phyloP scores from a whole-genome alignment of 768 basidiomycete genomes.

The Hypholoma sublateritium region DNA sequence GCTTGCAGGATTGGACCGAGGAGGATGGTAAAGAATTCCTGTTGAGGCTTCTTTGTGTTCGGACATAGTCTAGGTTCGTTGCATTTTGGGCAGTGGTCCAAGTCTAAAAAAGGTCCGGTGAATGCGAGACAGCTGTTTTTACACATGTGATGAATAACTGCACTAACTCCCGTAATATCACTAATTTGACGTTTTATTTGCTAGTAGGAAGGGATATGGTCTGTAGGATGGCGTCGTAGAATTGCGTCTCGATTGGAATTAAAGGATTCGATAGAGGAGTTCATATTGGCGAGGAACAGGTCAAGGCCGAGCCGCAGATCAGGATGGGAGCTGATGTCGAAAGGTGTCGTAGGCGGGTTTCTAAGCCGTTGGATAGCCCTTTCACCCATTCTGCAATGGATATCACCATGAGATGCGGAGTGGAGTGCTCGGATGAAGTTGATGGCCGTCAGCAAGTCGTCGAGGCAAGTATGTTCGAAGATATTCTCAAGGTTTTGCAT shows the following conservation, averaged over 20 bases:
- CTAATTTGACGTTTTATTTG: slow-evolving; percentile 21
- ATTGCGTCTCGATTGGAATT: slow-evolving; percentile 11
- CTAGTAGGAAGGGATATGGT: slow-evolving; percentile 26
- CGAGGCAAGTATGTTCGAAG: neutral
- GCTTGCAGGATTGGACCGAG: slow-evolving; percentile 22
- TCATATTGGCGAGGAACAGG: slow-evolving; percentile 13
- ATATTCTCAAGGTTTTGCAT: neutral
- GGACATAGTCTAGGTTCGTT: slow-evolving; percentile 8
- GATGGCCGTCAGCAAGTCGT: neutral
- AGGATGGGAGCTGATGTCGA: slow-evolving; percentile 4
- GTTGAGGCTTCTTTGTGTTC: slow-evolving; percentile 8
- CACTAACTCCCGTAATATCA: slow-evolving; percentile 30
- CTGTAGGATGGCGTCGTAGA: slow-evolving; percentile 19
- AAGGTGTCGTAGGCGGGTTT: slow-evolving; percentile 12
- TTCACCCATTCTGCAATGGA: slow-evolving; percentile 21
- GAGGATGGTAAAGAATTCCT: slow-evolving; percentile 20
- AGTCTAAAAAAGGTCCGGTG: slow-evolving; percentile 19
- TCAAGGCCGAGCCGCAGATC: slow-evolving; percentile 18
- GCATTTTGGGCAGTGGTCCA: slow-evolving; percentile 9
- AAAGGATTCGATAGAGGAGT: slow-evolving; percentile 16
- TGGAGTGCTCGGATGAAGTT: slow-evolving; percentile 19
- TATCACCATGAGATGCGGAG: slow-evolving; percentile 20
- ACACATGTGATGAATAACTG: slow-evolving; percentile 42
- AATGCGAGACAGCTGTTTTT: slow-evolving; percentile 29
- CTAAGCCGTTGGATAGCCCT: slow-evolving; percentile 20